phyloP scores from a whole-genome alignment of 345 rosid genomes.

The Cardiospermum halicacabum region DNA sequence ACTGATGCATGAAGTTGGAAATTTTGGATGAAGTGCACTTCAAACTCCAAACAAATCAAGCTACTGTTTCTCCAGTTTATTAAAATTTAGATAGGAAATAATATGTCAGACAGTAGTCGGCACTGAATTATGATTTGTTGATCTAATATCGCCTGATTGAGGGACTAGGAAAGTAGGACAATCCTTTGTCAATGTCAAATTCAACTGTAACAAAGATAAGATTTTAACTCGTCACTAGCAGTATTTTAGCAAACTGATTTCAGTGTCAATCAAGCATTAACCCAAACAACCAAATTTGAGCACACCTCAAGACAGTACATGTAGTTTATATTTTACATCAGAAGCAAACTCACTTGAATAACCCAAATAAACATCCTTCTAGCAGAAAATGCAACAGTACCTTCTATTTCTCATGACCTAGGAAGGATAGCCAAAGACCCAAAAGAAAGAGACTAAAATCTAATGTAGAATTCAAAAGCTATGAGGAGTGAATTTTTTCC shows the following conservation, averaged over 20 bases:
- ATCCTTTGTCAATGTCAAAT: neutral
- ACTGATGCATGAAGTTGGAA: neutral
- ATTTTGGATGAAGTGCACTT: neutral
- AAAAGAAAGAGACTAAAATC: neutral
- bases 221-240: neutral
- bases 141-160: neutral
- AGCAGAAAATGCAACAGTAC: neutral
- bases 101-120: no score
- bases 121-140: no score
- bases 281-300: neutral
- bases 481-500: neutral
- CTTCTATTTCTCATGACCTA: neutral
- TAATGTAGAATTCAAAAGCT: neutral
- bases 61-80: no score
- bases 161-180: neutral
- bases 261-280: neutral
- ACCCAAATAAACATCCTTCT: neutral
- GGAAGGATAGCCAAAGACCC: neutral
- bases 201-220: neutral
- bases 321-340: neutral
- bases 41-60: neutral
- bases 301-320: neutral
- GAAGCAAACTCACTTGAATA: neutral
- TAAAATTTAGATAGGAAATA: no score
- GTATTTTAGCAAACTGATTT: neutral